Evolutionary conservation across 1,284 basidiomycete genomes (phyloP).

Genomic region (Ustilago hordei): DNA sequence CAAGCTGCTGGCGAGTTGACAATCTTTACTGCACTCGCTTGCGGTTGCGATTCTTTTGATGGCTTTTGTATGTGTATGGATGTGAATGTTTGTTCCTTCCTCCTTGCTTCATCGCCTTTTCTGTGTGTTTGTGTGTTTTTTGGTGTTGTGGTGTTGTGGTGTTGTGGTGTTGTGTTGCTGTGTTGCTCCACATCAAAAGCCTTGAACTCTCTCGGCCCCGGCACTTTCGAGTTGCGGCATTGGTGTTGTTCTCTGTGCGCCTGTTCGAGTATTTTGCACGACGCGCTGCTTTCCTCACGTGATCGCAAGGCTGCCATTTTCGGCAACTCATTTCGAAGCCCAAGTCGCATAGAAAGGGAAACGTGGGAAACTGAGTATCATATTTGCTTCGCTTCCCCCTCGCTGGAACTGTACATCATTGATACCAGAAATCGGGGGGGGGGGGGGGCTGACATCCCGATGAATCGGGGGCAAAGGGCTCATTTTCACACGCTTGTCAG

Average conservation of each 20-base stretch:
- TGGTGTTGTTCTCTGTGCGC: background rate
- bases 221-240: background rate
- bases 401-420: too few species aligned
- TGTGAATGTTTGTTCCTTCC: constrained; percentile 1
- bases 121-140: constrained; percentile 1
- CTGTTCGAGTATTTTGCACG: background rate
- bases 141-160: background rate
- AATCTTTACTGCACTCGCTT: background rate
- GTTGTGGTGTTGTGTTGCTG: background rate
- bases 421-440: background rate
- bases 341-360: constrained; percentile 7
- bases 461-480: background rate
- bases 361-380: constrained; percentile 8
- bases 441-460: background rate
- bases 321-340: background rate
- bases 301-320: background rate
- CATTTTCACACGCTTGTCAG: background rate
- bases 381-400: background rate
- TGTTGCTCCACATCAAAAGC: background rate
- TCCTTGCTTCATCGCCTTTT: background rate
- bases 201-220: background rate
- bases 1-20: background rate
- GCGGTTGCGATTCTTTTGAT: constrained; percentile 4
- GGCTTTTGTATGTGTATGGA: background rate
- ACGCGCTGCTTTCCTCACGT: background rate